phyloP scores from a whole-genome alignment of 768 basidiomycete species.

The Chalciporus chontae region DNA sequence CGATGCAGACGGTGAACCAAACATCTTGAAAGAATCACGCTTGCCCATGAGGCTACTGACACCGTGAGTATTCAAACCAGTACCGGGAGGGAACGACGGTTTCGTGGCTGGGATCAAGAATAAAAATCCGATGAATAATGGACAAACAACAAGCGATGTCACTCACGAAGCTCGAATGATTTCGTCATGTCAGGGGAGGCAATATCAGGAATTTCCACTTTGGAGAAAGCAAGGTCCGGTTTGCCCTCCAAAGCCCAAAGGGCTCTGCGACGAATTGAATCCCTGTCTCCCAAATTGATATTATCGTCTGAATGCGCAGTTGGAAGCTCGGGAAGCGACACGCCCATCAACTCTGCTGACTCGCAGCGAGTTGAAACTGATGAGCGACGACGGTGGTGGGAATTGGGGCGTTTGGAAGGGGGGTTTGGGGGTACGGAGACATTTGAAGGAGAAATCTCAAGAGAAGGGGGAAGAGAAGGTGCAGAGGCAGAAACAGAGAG shows the following conservation, averaged over 20 bases:
- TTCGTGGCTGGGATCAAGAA: constrained; percentile 47
- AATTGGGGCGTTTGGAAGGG: constrained; percentile 54
- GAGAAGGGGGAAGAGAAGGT: constrained; percentile 35
- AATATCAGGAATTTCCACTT: constrained; percentile 83
- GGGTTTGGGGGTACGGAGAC: constrained; percentile 21
- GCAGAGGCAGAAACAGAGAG: constrained; percentile 40
- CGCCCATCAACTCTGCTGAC: constrained; percentile 89
- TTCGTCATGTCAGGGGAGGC: constrained; percentile 55
- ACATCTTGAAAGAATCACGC: constrained; percentile 80
- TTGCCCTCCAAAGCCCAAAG: constrained; percentile 88
- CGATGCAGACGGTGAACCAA: constrained; percentile 53
- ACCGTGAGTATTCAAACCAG: constrained; percentile 39
- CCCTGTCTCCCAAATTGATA: constrained; percentile 65
- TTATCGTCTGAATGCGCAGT: constrained; percentile 61
- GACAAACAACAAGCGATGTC: constrained; percentile 1
- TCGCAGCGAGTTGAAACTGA: constrained; percentile 88
- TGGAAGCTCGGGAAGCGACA: constrained; percentile 65
- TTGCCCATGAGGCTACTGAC: constrained; percentile 50
- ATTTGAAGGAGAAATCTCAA: constrained; percentile 38
- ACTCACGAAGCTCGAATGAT: constrained; percentile 67
- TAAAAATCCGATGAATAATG: not conserved
- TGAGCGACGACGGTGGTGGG: constrained; percentile 81
- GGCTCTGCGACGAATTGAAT: constrained; percentile 77
- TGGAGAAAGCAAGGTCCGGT: constrained; percentile 62
- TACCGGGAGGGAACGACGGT: constrained; percentile 52